A percentile compares a stretch with the other conserved stretches of the same genome.
Evolutionary conservation across 805 yeast species (phyloP).

Genomic region (Candida coleopterorum): DNA sequence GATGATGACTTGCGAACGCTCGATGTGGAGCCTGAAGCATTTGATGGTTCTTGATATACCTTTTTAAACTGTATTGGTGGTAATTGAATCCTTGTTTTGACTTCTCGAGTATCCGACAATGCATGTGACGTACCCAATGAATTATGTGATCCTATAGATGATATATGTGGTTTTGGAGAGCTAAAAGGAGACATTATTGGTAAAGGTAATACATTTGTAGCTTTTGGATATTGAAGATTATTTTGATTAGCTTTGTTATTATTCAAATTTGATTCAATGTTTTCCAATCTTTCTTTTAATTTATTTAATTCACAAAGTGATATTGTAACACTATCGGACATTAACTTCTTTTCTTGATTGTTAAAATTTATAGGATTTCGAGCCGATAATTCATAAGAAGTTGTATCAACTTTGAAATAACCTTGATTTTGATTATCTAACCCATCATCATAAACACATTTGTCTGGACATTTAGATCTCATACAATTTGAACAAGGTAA

Average conservation of each 20-base stretch:
- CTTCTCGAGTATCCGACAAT: slow-evolving; percentile 6
- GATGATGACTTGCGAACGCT: not conserved
- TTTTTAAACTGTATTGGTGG: slow-evolving; percentile 10
- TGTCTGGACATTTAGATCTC: slow-evolving; percentile 19
- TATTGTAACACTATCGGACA: slow-evolving; percentile 8
- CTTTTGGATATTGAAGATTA: slow-evolving; percentile 1
- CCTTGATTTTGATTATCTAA: not conserved
- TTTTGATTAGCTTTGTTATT: not conserved
- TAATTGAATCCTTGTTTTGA: slow-evolving; percentile 5
- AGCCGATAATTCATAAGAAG: slow-evolving; percentile 18
- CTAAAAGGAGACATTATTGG: slow-evolving; percentile 8
- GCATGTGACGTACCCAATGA: slow-evolving; percentile 4
- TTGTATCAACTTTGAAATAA: not conserved
- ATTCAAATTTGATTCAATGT: slow-evolving; percentile 13
- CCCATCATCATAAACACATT: slow-evolving; percentile 7
- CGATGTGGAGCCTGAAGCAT: not conserved
- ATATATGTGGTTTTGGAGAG: slow-evolving; percentile 2
- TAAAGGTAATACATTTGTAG: slow-evolving; percentile 8
- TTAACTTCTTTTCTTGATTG: not conserved
- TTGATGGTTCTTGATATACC: not conserved
- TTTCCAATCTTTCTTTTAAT: slow-evolving; percentile 16
- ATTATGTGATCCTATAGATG: not conserved
- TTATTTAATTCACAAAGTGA: slow-evolving; percentile 14
- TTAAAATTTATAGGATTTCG: slow-evolving; percentile 15
- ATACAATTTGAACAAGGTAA: slow-evolving; percentile 31